Evolutionary conservation across 2,329 filamentous ascomycete species (phyloP).

Genomic region (Scedosporium boydii): DNA sequence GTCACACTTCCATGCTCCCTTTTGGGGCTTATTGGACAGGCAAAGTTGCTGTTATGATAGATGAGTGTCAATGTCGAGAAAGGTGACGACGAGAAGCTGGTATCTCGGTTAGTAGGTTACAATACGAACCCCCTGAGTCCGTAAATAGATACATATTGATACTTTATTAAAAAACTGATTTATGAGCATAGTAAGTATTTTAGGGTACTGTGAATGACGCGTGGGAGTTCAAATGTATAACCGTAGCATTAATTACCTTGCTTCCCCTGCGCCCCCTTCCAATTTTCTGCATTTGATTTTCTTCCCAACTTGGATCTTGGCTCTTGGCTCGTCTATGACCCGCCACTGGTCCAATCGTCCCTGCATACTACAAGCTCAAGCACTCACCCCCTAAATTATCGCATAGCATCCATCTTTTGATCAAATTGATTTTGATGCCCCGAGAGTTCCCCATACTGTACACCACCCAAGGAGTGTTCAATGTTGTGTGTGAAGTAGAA

Average conservation of each 20-base stretch:
- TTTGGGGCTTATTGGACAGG: no score
- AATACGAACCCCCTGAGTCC: no score
- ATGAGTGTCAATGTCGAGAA: no score
- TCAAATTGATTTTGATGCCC: not conserved
- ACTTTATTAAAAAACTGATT: not conserved
- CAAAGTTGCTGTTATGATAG: no score
- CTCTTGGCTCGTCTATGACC: not conserved
- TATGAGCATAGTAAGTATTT: not conserved
- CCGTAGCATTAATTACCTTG: not conserved
- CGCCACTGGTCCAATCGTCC: not conserved
- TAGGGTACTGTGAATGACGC: not conserved
- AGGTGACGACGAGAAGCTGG: no score
- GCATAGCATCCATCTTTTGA: not conserved
- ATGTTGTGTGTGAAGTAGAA: no score
- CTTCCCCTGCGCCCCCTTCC: not conserved
- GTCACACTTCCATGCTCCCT: no score
- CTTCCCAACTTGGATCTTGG: not conserved
- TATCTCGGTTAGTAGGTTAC: no score
- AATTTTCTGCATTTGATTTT: constrained; percentile 1
- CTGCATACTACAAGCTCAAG: not conserved
- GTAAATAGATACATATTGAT: no score
- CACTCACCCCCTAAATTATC: not conserved
- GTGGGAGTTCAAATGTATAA: not conserved
- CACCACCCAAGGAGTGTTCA: not conserved
- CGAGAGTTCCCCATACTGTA: not conserved